Evolutionary conservation across 2,329 filamentous ascomycete genomes (phyloP), one percentile per base, ranked within the genome.

Genomic region (Cercospora sesami): DNA sequence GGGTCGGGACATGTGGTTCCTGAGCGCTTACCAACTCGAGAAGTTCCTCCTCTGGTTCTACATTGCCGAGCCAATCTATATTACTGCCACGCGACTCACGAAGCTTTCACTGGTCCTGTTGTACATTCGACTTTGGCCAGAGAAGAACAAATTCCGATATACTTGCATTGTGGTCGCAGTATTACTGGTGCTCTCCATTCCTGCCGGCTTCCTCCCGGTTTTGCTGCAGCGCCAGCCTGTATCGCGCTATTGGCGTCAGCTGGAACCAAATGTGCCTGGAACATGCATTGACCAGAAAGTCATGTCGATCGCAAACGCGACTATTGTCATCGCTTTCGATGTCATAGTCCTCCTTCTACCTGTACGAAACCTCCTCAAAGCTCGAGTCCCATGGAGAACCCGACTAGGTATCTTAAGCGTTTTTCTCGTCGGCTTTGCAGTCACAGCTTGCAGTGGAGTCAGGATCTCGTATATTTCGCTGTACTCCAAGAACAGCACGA

Each of bases 381-480:
- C 63, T 16, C 31, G 63, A n/a, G 48, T 70, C 1, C 60, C 70
- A 6, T 39, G 55, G 26, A 51, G 36, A 9, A 66, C 36, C 14
- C 69, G 63, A 16, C 12, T 71, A 7, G 69, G 67, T 12, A 45
- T 69, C 12, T 57, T 62, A 28, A 67, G 60, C 12, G 66, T 67
- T 9, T 69, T 70, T 18, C 60, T 71, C 18, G 69, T 71, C 21
- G 69, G 69, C 5, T 42, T 70, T 4, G 63, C 65, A 12, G 69
- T 71, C 12, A 69, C 63, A 4, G 66, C 64, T 6, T 68, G 68
- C 61, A 65, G 63, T 23, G 63, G 65, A 23, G 68, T 70, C 4
- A 42, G 69, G 16, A 53, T 69, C 7, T 65, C 62, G 7, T 71
- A 71, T 23, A 61, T 70, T 6, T 33, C 58, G 26, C 31, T 60